phyloP scores from a whole-genome alignment of 2,329 filamentous ascomycete genomes.

The Parastagonospora avenae region DNA sequence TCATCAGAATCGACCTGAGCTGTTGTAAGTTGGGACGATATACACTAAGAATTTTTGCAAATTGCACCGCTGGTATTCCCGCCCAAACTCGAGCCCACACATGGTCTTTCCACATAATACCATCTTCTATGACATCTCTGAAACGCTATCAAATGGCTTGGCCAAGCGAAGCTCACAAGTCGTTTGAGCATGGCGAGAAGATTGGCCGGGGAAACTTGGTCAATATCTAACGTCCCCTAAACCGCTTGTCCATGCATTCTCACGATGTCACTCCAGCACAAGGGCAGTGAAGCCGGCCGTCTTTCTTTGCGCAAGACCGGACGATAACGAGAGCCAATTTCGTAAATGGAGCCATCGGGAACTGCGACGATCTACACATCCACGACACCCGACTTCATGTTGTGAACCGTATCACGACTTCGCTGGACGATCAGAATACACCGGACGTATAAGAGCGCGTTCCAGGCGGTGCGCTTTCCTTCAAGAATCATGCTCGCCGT shows the following conservation, averaged over 20 bases:
- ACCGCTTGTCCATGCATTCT: conserved; percentile 1
- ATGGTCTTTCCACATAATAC: too few species aligned
- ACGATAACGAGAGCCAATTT: too few species aligned
- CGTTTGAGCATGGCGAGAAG: conserved; percentile 5
- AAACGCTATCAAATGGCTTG: neutral
- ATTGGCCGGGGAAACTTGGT: neutral
- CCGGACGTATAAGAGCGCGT: neutral
- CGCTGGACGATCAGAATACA: neutral
- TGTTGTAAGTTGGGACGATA: too few species aligned
- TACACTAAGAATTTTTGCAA: too few species aligned
- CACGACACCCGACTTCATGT: neutral
- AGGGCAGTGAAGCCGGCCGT: neutral
- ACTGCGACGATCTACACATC: neutral
- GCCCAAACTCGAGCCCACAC: too few species aligned
- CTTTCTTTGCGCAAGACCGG: neutral
- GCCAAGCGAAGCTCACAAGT: conserved; percentile 1
- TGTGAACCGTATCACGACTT: conserved; percentile 1
- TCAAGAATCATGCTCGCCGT: conserved; percentile 28
- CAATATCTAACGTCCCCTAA: neutral
- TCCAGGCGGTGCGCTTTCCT: neutral
- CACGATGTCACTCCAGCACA: neutral
- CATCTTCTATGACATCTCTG: neutral
- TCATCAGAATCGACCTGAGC: too few species aligned
- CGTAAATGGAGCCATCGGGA: too few species aligned
- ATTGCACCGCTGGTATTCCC: too few species aligned